Percentiles rank a stretch among this genome's conserved stretches.
phyloP scores from a whole-genome alignment of 768 basidiomycete species.

The Collybia sordida region DNA sequence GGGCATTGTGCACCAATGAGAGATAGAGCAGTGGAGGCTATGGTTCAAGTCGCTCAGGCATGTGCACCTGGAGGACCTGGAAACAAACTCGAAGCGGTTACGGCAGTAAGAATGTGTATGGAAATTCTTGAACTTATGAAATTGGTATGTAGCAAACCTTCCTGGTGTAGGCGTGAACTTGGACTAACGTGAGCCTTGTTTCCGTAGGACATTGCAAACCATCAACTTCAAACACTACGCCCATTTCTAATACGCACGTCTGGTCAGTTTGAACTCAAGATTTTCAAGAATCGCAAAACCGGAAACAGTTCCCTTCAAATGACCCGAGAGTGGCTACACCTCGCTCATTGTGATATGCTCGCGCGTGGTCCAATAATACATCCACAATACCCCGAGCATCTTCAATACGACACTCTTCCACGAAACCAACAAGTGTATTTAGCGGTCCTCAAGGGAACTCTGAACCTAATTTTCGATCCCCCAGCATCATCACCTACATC shows the following conservation, averaged over 20 bases:
- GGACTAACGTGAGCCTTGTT: conserved; percentile 12
- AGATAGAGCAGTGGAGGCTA: conserved; percentile 77
- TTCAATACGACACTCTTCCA: conserved; percentile 45
- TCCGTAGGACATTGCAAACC: conserved; percentile 89
- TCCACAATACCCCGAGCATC: conserved; percentile 39
- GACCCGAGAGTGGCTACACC: conserved; percentile 66
- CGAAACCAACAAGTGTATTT: conserved; percentile 57
- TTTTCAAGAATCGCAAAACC: conserved; percentile 64
- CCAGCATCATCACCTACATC: conserved; percentile 30
- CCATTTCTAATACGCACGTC: conserved; percentile 85
- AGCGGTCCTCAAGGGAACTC: conserved; percentile 55
- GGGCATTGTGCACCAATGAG: conserved; percentile 94
- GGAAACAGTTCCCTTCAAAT: conserved; percentile 43
- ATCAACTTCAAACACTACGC: conserved; percentile 89
- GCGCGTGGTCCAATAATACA: conserved; percentile 40
- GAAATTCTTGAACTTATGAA: conserved; percentile 96
- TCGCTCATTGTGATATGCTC: conserved; percentile 48
- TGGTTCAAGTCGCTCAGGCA: conserved; percentile 70
- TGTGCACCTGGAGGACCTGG: conserved; percentile 56
- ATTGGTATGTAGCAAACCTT: conserved; percentile 46
- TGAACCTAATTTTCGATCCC: conserved; percentile 65
- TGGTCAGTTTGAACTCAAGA: conserved; percentile 75
- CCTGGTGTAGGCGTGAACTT: conserved; percentile 16
- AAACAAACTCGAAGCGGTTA: conserved; percentile 62
- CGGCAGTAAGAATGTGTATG: conserved; percentile 78